Evolutionary conservation across 345 rosid species (phyloP), one percentile per base, ranked within the genome.

Genomic region (Limnanthes douglasii): DNA sequence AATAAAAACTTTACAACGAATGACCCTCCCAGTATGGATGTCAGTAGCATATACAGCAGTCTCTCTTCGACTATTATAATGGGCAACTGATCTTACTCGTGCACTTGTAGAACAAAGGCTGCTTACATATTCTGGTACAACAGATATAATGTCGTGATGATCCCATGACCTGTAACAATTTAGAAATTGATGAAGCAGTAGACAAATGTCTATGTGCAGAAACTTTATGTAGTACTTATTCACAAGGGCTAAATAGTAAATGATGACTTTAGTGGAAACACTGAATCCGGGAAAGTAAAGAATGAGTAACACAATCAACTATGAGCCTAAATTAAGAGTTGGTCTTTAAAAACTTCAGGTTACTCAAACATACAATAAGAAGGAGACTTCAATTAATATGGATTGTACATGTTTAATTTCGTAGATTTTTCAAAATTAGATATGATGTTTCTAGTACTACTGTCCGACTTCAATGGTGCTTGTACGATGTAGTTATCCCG

Each of bases 1-100:
- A 53, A 86, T 78, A 36, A 86, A 86, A 37, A 86, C 94, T 54
- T 82, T 86, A 78, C 97, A 86, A 31, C 95, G 97, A 56, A 86
- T 76, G 41, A 86, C 86, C 55, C 60, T 62, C 51, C 95, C 97
- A 0, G 88, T 75, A 25, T 62, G 53, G 15, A 59, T 44, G 50
- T 86, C 97, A 43, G 86, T 68, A 36, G 97, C 95, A 60, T 82
- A 86, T 47, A 86, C 75, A 1, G 97, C 92, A 19, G 95, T 86
- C 54, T 86, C 97, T 52, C 78, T 82, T 48, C 93, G 68, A 24
- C 93, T 93, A 37, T 48, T 65, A 33, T 70, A 86, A 0, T 71
- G 63, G 0, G 90, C 74, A 64, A 78, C 71, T 9, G 97, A 86
- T 48, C 69, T 73, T 36, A 86, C 49, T 18, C 79, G 73, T 2